A percentile compares a stretch with the other conserved stretches of the same genome.
Conservation (phyloP, 2,329 filamentous ascomycete genomes). For the Neofusicoccum umdonicola region DNA sequence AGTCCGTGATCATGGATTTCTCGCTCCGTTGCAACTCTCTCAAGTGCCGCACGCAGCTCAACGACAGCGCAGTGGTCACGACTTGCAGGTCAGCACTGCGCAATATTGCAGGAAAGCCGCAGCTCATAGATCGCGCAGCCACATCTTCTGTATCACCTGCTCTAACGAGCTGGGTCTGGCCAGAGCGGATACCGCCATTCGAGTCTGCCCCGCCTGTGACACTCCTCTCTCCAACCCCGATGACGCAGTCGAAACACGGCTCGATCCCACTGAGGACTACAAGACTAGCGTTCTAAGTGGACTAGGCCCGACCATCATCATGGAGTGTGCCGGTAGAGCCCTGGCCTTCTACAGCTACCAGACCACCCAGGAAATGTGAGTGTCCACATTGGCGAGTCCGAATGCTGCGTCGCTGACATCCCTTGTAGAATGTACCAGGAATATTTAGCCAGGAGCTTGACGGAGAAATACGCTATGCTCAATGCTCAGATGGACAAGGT, state of each 20-base stretch:
- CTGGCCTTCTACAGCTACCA: constrained; percentile 87
- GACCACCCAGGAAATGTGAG: constrained; percentile 76
- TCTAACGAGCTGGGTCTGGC: constrained; percentile 64
- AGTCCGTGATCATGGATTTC: constrained; percentile 62
- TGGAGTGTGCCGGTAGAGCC: constrained; percentile 80
- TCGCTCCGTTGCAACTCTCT: constrained; percentile 75
- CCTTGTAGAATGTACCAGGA: constrained; percentile 69
- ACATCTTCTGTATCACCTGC: constrained; percentile 81
- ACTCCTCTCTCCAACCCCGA: constrained; percentile 67
- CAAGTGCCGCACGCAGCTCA: constrained; percentile 69
- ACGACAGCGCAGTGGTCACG: constrained; percentile 74
- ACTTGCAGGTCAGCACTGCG: constrained; percentile 67
- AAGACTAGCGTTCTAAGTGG: constrained; percentile 85
- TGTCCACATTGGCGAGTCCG: constrained; percentile 18
- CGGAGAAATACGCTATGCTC: constrained; percentile 67
- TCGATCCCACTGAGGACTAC: constrained; percentile 84
- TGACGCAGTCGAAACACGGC: constrained; percentile 67
- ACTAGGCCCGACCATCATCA: constrained; percentile 73
- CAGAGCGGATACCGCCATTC: constrained; percentile 50
- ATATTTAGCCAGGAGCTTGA: constrained; percentile 67
- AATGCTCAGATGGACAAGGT: constrained; percentile 69
- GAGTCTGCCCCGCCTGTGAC: constrained; percentile 74
- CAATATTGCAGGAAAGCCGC: too few species aligned
- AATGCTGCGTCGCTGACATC: constrained; percentile 20
- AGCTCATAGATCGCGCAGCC: constrained; percentile 50